Evolutionary conservation across 1,284 basidiomycete genomes (phyloP), one percentile per base, ranked within the genome.

Genomic region (Hortiboletus rubellus): DNA sequence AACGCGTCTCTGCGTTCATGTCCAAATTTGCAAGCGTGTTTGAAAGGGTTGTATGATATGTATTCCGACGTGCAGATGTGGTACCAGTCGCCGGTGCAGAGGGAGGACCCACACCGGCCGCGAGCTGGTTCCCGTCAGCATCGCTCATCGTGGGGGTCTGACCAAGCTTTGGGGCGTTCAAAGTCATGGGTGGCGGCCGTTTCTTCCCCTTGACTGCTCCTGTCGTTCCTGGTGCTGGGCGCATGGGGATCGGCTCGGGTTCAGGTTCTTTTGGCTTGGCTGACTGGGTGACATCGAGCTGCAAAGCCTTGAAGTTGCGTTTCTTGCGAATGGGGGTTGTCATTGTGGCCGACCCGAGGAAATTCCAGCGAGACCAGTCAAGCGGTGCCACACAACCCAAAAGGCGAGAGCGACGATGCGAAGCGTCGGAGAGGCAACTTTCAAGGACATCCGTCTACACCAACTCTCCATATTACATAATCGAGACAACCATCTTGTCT

Each of bases 241-340:
- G 76, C 52, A 61, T 74, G 54, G 79, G 76, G 50, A 72, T 63
- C 57, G 70, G 69, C 47, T 71, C 72, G 48, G 72, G 68, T 59
- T 77, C 74, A 49, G 72, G 68, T 59, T 77, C 74, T 34, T 75
- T 74, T 6, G 79, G 72, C 14, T 79, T 71, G 36, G 76, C 68
- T 15, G 82, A 73, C 43, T 78, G 72, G 48, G 77, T 62, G 49
- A 84, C 83, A 66, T 86, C 77, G 62, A 91, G 83, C 64, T 83
- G 80, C 31, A 92, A 82, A 37, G 80, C 81, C 74, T 91, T 91
- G 79, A 90, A 90, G 74, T 92, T 91, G 55, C 89, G 82, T 73
- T 92, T 92, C 70, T 89, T 90, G 66, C 89, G 83, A 52, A 89
- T 77, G 46, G 85, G 79, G 1, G 75, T 75, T 37, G 76, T 61